Conservation (phyloP, 306 rosid genomes). For the Albizia julibrissin region DNA sequence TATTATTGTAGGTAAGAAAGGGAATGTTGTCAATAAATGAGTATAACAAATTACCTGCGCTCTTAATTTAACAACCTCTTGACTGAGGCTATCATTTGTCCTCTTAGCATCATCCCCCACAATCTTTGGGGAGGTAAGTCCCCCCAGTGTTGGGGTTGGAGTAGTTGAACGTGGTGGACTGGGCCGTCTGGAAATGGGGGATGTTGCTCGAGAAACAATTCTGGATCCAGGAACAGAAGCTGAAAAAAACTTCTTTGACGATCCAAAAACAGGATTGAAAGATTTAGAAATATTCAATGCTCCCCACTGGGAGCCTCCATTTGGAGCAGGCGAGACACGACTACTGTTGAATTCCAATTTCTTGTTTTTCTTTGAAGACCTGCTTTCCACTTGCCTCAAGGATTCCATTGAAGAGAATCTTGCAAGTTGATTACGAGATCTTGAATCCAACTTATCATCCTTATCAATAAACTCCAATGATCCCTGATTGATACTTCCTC, state of each 20-base stretch:
- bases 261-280: conserved; percentile 95
- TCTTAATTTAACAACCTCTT: conserved; percentile 92
- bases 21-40: conserved; percentile 3
- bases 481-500: conserved; percentile 87
- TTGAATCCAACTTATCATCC: conserved; percentile 80
- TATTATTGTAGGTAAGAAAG: conserved; percentile 23
- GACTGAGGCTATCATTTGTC: conserved; percentile 87
- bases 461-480: conserved; percentile 68
- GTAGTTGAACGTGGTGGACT: conserved; percentile 99
- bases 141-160: conserved; percentile 97
- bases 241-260: conserved; percentile 97
- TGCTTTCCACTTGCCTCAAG: conserved; percentile 82
- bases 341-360: conserved; percentile 96
- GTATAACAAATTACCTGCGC: conserved; percentile 64
- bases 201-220: conserved; percentile 97
- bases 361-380: conserved; percentile 89
- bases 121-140: conserved; percentile 92
- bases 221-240: conserved; percentile 99
- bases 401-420: conserved; percentile 84
- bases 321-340: conserved; percentile 93
- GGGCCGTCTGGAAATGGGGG: conserved; percentile 95
- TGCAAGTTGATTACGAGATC: conserved; percentile 73
- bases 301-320: conserved; percentile 96
- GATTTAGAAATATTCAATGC: conserved; percentile 84
- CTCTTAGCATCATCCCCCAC: conserved; percentile 86